Evolutionary conservation across 2,329 filamentous ascomycete genomes (phyloP), one percentile per base, ranked within the genome.

Genomic region (Hymenoscyphus fructigenus): DNA sequence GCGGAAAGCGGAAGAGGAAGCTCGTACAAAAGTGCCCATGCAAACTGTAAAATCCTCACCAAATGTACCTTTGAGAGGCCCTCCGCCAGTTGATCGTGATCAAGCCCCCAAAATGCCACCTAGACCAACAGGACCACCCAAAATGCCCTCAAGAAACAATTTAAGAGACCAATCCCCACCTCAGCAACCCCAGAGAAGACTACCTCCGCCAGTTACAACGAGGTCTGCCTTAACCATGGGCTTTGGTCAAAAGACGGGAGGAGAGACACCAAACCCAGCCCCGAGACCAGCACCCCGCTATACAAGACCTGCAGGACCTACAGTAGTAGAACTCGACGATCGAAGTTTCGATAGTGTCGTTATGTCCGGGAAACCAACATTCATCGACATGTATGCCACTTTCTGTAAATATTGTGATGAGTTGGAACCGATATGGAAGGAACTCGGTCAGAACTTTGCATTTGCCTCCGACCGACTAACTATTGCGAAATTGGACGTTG

Each of bases 311-410:
- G 36, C 63, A 5, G 65, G 65, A 65, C 65, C 69, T 50, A 59
- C 64, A 7, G 93, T 98, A 68, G 83, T 95, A 72, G 94, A 98
- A 78, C 88, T 98, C 65, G 88, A 89, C 64, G 91, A 92, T 59
- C 82, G 83, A 73, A 98, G 97, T 83, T 98, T 98, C 78, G 93
- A 98, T 82, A 81, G 88, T 53, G 83, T 96, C 57, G 91, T 97
- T 69, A 85, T 96, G 67, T 94, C 91, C 58, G 92, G 93, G 77
- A 97, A 95, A 82, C 93, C 93, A 47, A 93, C 94, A 0, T 88
- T 99, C 23, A 92, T 98, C 73, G 93, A 98, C 78, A 98, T 98
- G 85, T 98, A 96, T 76, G 93, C 93, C n/a, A 93, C 93, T 7
- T 97, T 93, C 92, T 99, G 95, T 77, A 61, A 76, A 95, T 93